These are phyloP conservation scores for Phytophthora colocasiae DNA, from an alignment of 352 stramenopile genomes.

Conservation along the genomic window DNA sequence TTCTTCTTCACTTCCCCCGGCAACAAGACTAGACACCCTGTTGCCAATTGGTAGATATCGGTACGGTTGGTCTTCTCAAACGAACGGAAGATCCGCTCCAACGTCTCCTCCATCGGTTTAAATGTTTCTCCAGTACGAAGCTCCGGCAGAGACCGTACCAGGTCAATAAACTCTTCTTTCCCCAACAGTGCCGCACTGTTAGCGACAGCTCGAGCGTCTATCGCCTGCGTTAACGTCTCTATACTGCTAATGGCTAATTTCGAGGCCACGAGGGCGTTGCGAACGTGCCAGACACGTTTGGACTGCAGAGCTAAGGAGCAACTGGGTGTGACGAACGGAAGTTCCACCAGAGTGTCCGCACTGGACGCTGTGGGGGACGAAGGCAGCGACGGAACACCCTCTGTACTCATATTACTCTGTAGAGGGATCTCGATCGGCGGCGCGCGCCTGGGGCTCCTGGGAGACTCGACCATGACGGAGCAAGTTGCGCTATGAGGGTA, in stretches of 20 bases:
- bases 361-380: constrained; percentile 59
- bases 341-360: constrained; percentile 52
- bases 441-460: constrained; percentile 23
- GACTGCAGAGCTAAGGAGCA: constrained; percentile 73
- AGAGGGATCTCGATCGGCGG: constrained; percentile 47
- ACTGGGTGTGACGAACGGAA: constrained; percentile 68
- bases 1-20: constrained; percentile 63
- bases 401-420: constrained; percentile 58
- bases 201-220: constrained; percentile 40
- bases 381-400: constrained; percentile 57
- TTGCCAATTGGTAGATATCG: constrained; percentile 71
- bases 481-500: constrained; percentile 21
- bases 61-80: constrained; percentile 65
- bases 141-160: constrained; percentile 63
- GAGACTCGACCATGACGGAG: constrained; percentile 17
- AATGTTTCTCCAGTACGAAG: constrained; percentile 68
- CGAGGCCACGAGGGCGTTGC: constrained; percentile 75
- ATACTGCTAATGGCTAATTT: constrained; percentile 61
- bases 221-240: constrained; percentile 39
- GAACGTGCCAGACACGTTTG: constrained; percentile 70
- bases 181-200: constrained; percentile 36
- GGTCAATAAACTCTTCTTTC: constrained; percentile 65
- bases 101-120: constrained; percentile 64
- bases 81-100: constrained; percentile 71
- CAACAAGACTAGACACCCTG: constrained; percentile 61